Percentiles rank a stretch among this genome's conserved stretches.
Evolutionary conservation across 1,284 basidiomycete genomes (phyloP).

Genomic region (Athelia sp.): DNA sequence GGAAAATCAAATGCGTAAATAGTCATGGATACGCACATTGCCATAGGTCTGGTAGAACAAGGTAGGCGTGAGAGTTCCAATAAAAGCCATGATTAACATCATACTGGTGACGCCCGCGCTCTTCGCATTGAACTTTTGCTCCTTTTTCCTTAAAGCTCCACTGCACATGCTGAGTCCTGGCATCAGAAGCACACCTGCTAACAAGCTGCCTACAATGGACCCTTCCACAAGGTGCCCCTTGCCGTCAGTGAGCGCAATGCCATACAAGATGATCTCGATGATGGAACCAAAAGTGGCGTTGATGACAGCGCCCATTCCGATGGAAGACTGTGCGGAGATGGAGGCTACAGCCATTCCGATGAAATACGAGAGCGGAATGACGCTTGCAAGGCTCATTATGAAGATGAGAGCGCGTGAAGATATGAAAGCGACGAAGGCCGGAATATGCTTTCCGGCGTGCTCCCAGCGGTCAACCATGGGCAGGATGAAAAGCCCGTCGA

Average conservation of each 20-base stretch:
- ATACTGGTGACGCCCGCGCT: slow-evolving; percentile 98
- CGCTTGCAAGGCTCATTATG: slow-evolving; percentile 79
- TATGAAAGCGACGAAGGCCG: slow-evolving; percentile 64
- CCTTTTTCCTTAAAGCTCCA: slow-evolving; percentile 89
- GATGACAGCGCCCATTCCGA: slow-evolving; percentile 99
- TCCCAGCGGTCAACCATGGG: slow-evolving; percentile 61
- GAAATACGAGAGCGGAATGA: slow-evolving; percentile 98
- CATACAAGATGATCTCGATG: slow-evolving; percentile 95
- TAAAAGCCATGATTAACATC: slow-evolving; percentile 99
- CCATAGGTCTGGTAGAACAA: slow-evolving; percentile 99
- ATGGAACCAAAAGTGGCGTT: slow-evolving; percentile 99
- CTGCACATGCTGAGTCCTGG: slow-evolving; percentile 96
- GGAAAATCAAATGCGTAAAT: slow-evolving; percentile 5
- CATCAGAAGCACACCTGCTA: slow-evolving; percentile 97
- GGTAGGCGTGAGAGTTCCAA: slow-evolving; percentile 93
- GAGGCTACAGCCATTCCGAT: slow-evolving; percentile 99
- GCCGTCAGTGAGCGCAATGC: slow-evolving; percentile 81
- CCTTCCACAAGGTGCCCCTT: slow-evolving; percentile 97
- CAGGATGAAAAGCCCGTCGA: slow-evolving; percentile 86
- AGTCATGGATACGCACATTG: slow-evolving; percentile 58
- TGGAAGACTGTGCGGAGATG: slow-evolving; percentile 96
- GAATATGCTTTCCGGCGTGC: slow-evolving; percentile 50
- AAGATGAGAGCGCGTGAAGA: slow-evolving; percentile 83
- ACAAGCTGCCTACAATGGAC: slow-evolving; percentile 89
- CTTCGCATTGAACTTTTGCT: slow-evolving; percentile 97